These are phyloP conservation scores for Rhizophagus sp. DNA, from an alignment of 192 early-diverging fungal species.

Conservation along the genomic window DNA sequence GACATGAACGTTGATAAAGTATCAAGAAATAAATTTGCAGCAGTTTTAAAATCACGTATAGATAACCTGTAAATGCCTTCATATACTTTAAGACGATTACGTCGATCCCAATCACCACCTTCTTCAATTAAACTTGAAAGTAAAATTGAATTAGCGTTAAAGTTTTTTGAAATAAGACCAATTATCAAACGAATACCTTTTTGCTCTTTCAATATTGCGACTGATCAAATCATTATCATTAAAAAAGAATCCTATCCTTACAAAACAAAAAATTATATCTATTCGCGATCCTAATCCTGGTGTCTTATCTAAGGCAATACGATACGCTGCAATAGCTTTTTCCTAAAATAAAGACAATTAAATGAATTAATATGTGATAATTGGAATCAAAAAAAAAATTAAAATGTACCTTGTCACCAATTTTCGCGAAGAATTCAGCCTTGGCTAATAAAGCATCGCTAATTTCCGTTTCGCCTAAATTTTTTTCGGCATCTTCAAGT, in stretches of 20 bases:
- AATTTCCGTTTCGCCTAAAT: constrained; percentile 92
- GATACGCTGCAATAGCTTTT: constrained; percentile 82
- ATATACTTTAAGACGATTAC: constrained; percentile 97
- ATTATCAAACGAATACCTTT: constrained; percentile 53
- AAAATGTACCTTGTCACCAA: constrained; percentile 83
- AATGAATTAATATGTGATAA: not conserved
- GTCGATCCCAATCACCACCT: constrained; percentile 99
- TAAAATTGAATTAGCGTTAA: constrained; percentile 1
- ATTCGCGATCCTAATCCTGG: constrained; percentile 91
- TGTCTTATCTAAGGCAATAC: constrained; percentile 81
- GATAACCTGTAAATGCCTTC: constrained; percentile 93
- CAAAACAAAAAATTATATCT: constrained; percentile 89
- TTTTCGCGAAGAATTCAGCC: constrained; percentile 88
- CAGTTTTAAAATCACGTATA: constrained; percentile 94
- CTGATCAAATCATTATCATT: constrained; percentile 77
- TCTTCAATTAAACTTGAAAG: constrained; percentile 84
- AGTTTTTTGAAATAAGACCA: constrained; percentile 22
- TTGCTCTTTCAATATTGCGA: constrained; percentile 80
- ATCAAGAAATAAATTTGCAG: constrained; percentile 87
- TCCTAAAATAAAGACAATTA: constrained; percentile 54
- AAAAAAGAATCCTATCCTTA: constrained; percentile 95
- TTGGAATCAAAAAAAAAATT: not conserved
- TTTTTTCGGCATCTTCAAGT: constrained; percentile 87
- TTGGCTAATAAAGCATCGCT: constrained; percentile 84
- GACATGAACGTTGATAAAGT: constrained; percentile 95